These are phyloP conservation scores for Hypoxylon sp. DNA, from an alignment of 2,329 filamentous ascomycete genomes.

Conservation along the genomic window DNA sequence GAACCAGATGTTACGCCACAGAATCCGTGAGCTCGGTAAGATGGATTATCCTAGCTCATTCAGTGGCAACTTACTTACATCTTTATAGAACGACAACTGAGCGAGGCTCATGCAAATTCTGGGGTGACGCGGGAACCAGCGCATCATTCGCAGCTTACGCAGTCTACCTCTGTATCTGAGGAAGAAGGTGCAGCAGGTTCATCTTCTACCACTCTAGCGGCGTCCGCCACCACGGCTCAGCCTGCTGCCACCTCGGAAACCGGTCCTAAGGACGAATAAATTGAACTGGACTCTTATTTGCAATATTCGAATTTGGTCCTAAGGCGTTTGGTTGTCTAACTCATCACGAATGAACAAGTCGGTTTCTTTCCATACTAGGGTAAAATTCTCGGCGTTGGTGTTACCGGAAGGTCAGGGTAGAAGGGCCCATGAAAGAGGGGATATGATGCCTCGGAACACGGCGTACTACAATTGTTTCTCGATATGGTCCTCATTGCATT, in stretches of 20 bases:
- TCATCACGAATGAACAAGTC: slow-evolving; percentile 1
- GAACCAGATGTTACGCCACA: slow-evolving; percentile 85
- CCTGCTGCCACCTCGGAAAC: slow-evolving; percentile 37
- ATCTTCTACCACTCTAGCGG: slow-evolving; percentile 15
- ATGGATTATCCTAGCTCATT: neutral
- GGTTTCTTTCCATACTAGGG: slow-evolving; percentile 13
- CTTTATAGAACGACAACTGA: slow-evolving; percentile 65
- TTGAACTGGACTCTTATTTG: neutral
- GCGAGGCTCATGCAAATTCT: slow-evolving; percentile 58
- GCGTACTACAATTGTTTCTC: slow-evolving; percentile 19
- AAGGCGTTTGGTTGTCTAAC: slow-evolving; percentile 29
- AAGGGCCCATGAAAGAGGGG: slow-evolving; percentile 9
- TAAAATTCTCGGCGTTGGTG: slow-evolving; percentile 30
- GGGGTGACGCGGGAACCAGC: slow-evolving; percentile 62
- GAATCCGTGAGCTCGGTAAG: slow-evolving; percentile 79
- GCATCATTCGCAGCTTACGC: slow-evolving; percentile 65
- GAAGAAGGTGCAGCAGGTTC: slow-evolving; percentile 51
- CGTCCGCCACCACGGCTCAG: slow-evolving; percentile 36
- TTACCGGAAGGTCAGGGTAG: neutral
- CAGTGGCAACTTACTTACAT: slow-evolving; percentile 42
- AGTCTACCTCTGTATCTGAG: slow-evolving; percentile 62
- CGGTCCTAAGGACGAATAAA: slow-evolving; percentile 47
- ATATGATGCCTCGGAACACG: slow-evolving; percentile 26
- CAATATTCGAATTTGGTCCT: slow-evolving; percentile 7
- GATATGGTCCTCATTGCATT: slow-evolving; percentile 16